Evolutionary conservation across 768 basidiomycete species (phyloP).

Genomic region (Coprinellus micaceus): DNA sequence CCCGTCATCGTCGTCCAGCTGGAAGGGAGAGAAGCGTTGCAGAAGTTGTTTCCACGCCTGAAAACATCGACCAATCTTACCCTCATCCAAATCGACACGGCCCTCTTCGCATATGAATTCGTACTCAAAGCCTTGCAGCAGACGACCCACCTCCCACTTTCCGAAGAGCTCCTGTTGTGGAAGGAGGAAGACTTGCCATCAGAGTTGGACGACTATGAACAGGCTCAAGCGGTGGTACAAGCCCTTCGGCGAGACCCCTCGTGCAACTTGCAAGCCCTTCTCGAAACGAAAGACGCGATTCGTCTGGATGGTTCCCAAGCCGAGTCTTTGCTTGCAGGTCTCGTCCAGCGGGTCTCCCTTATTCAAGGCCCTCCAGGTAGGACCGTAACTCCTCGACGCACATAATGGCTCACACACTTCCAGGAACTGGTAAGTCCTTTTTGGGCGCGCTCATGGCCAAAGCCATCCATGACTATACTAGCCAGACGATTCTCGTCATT

Average conservation of each 20-base stretch:
- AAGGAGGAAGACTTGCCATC: conserved; percentile 21
- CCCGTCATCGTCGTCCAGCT: conserved; percentile 55
- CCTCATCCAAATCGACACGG: conserved; percentile 57
- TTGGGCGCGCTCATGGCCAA: conserved; percentile 68
- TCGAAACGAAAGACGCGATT: conserved; percentile 38
- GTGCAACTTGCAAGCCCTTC: conserved; percentile 37
- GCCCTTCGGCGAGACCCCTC: conserved; percentile 29
- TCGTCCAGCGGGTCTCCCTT: conserved; percentile 54
- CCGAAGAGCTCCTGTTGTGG: conserved; percentile 55
- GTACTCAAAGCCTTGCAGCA: conserved; percentile 55
- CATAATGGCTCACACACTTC: background rate
- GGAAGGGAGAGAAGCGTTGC: conserved; percentile 37
- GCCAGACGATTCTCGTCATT: conserved; percentile 57
- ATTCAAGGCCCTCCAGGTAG: conserved; percentile 73
- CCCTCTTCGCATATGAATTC: conserved; percentile 61
- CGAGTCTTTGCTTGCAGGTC: conserved; percentile 43
- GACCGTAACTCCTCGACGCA: conserved; percentile 9
- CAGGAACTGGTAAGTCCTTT: conserved; percentile 75
- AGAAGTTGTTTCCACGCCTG: conserved; percentile 37
- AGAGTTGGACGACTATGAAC: conserved; percentile 1
- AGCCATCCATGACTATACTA: conserved; percentile 45
- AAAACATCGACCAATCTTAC: conserved; percentile 33
- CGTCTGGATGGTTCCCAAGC: conserved; percentile 51
- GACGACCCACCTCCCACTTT: conserved; percentile 41
- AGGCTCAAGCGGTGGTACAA: conserved; percentile 16